phyloP scores from a whole-genome alignment of 495 filamentous ascomycete species.

The Aspergillus nidulans region DNA sequence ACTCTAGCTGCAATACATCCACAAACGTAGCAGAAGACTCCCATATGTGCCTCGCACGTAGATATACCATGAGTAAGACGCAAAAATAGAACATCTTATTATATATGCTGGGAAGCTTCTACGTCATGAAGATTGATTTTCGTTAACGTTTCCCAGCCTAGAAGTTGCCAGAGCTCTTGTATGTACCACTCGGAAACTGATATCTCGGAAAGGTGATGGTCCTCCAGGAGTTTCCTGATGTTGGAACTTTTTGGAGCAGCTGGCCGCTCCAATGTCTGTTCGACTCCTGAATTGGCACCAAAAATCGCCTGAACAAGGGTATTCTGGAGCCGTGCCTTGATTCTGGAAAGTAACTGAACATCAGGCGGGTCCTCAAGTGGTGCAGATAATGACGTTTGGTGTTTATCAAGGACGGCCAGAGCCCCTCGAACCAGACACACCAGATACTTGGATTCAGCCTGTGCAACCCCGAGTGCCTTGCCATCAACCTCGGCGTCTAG shows the following conservation, averaged over 20 bases:
- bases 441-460: slow-evolving; percentile 33
- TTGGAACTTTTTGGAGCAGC: slow-evolving; percentile 19
- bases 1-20: neutral
- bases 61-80: slow-evolving; percentile 1
- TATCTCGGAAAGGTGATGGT: slow-evolving; percentile 5
- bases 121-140: neutral
- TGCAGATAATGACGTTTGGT: neutral
- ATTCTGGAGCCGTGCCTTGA: slow-evolving; percentile 33
- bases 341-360: slow-evolving; percentile 18
- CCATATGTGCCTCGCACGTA: neutral
- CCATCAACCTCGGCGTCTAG: slow-evolving; percentile 19
- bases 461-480: slow-evolving; percentile 15
- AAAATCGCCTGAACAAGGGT: slow-evolving; percentile 41
- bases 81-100: neutral
- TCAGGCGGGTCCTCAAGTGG: neutral
- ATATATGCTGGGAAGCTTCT: neutral
- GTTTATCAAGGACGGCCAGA: slow-evolving; percentile 23
- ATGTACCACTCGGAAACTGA: slow-evolving; percentile 41
- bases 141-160: slow-evolving; percentile 45
- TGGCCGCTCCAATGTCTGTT: slow-evolving; percentile 21
- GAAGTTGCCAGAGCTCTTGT: slow-evolving; percentile 43
- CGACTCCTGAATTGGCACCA: slow-evolving; percentile 24
- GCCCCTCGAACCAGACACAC: slow-evolving; percentile 35
- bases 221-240: neutral
- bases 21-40: neutral